Conservation (phyloP, 2,329 filamentous ascomycete species). For the Xylogone sp. region DNA sequence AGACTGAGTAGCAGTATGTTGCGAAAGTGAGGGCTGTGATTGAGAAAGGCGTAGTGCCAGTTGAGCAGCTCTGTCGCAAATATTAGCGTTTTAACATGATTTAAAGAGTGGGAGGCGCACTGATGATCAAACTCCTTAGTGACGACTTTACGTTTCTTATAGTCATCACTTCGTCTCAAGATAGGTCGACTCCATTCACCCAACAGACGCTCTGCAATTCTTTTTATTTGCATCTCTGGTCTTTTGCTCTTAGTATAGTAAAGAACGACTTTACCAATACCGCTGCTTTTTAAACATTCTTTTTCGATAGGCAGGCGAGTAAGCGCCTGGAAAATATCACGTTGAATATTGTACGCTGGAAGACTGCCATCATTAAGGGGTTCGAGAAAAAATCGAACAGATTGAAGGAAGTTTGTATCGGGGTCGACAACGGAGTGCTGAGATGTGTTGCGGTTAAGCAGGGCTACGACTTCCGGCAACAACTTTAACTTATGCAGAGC, state of each 20-base stretch:
- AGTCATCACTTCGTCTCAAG: conserved; percentile 88
- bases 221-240: conserved; percentile 83
- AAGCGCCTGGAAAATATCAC: conserved; percentile 82
- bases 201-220: conserved; percentile 86
- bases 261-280: conserved; percentile 91
- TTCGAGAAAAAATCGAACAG: conserved; percentile 95
- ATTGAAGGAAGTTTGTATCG: conserved; percentile 90
- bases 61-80: conserved; percentile 25
- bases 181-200: conserved; percentile 96
- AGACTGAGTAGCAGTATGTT: conserved; percentile 18
- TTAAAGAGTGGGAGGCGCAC: conserved; percentile 35
- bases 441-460: conserved; percentile 86
- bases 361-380: conserved; percentile 90
- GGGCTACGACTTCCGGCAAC: conserved; percentile 80
- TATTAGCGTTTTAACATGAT: conserved; percentile 7
- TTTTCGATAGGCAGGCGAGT: conserved; percentile 83
- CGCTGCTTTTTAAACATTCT: conserved; percentile 82
- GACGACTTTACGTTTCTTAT: conserved; percentile 74
- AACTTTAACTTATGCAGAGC: conserved; percentile 93
- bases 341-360: conserved; percentile 95
- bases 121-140: conserved; percentile 61
- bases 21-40: conserved; percentile 24
- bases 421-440: conserved; percentile 85
- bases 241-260: conserved; percentile 97
- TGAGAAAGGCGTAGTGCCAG: conserved; percentile 29